phyloP scores from a whole-genome alignment of 768 basidiomycete species.

The Boletus tomentosulus region DNA sequence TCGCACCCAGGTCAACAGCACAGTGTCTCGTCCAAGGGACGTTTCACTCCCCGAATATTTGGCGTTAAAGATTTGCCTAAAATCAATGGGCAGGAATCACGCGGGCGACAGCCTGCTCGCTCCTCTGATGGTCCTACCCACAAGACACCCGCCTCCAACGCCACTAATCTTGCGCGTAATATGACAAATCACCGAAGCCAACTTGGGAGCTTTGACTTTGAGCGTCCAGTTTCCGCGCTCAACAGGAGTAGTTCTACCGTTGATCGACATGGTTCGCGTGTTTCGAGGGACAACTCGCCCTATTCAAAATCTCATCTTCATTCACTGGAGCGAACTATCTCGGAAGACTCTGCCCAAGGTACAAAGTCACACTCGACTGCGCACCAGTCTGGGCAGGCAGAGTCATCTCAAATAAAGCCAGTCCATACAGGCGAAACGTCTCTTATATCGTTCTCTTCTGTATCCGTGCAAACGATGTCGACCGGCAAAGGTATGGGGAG shows the following conservation, averaged over 20 bases:
- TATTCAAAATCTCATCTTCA: constrained; percentile 13
- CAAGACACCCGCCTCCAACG: constrained; percentile 7
- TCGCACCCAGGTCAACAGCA: constrained; percentile 8
- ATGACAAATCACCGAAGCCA: constrained; percentile 44
- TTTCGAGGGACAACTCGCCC: constrained; percentile 4
- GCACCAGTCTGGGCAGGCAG: constrained; percentile 13
- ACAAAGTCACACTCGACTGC: constrained; percentile 8
- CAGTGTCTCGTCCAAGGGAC: constrained; percentile 13
- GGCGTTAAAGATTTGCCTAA: constrained; percentile 23
- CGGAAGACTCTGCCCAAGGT: constrained; percentile 23
- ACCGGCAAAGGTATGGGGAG: constrained; percentile 22
- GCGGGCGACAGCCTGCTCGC: constrained; percentile 15
- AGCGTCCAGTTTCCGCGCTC: constrained; percentile 50
- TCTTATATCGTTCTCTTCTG: constrained; percentile 30
- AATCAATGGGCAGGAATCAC: constrained; percentile 24
- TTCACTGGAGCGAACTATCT: constrained; percentile 24
- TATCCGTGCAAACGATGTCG: constrained; percentile 40
- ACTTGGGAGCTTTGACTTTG: constrained; percentile 76
- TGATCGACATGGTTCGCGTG: constrained; percentile 12
- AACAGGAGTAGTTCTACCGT: constrained; percentile 29
- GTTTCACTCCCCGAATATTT: constrained; percentile 31
- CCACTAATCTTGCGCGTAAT: constrained; percentile 18
- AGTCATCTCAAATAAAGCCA: constrained; percentile 28
- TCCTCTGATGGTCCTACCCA: constrained; percentile 4
- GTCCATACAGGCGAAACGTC: constrained; percentile 36